Base-by-base conservation (phyloP, 2,329 filamentous ascomycete genomes). In the Aspergillus jensenii region DNA sequence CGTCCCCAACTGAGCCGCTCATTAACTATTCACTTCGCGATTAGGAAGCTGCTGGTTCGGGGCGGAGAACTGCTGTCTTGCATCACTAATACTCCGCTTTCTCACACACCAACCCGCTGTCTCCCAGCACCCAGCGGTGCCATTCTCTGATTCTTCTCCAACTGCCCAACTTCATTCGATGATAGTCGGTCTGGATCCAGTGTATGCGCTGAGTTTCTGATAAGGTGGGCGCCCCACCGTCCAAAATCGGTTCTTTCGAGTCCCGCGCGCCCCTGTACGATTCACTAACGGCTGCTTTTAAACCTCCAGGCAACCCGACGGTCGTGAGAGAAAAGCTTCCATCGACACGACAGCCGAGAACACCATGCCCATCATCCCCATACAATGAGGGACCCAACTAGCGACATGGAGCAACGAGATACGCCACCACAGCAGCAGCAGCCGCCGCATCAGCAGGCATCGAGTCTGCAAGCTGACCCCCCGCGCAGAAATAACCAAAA, bases 361-460 rank as follows among this genome's bases (percentile, higher is more conserved):
- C 66, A 71, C 65, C 50, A 76, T 73, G 73, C 72, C 55, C 62
- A 56, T 61, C 62, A 56, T 61, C 59, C 60, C 48, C 59, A 62
- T 67, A 70, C 62, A 64, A 76, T 74, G 72, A 75, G 68, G 66
- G 70, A 74, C 62, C 71, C 72, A 25, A 67, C 66, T 52, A 61
- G 69, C 61, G 66, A 70, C 45, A 74, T 75, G 70, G 72, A 76
- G 60, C 63, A 68, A 61, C 67, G 62, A 54, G 59, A 62, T 45
- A 63, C 60, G 50, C 57, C 52, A 37, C 65, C 70, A 44, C 63
- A 31, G 4, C 27, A 11, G 27, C 27, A 31, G 27, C 27, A 9
- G 9, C 27, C 9, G 27, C 27, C 27, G 8, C 3, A 9, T 8
- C 27, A 59, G 17, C 64, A 69, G 55, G 54, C 66, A 40, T 62